Conservation (phyloP, 2,329 filamentous ascomycete genomes). For the Penicillium glabrum region DNA sequence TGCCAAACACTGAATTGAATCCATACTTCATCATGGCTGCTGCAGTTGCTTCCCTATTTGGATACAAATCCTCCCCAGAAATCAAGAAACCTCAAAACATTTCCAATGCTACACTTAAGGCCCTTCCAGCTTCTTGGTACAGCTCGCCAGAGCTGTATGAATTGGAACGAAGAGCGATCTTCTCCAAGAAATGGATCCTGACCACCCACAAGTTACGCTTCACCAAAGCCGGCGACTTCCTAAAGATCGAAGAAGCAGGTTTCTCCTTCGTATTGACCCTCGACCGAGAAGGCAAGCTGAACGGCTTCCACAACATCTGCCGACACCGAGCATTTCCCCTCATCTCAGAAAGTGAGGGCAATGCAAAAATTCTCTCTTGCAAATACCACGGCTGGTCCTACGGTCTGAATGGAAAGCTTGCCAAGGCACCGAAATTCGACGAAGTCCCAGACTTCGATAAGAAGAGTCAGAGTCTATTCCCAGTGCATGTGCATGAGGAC, state of each 20-base stretch:
- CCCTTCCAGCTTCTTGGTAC: constrained; percentile 18
- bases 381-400: constrained; percentile 63
- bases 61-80: constrained; percentile 8
- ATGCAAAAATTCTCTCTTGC: constrained; percentile 54
- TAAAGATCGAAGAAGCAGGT: constrained; percentile 56
- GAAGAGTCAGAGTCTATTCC: constrained; percentile 41
- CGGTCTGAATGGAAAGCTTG: constrained; percentile 55
- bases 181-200: constrained; percentile 19
- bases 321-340: constrained; percentile 60
- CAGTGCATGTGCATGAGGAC: constrained; percentile 56
- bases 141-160: constrained; percentile 15
- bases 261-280: constrained; percentile 47
- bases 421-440: constrained; percentile 59
- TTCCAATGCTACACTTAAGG: constrained; percentile 7
- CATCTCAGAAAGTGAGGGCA: constrained; percentile 50
- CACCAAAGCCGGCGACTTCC: constrained; percentile 54
- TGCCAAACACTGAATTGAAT: neutral
- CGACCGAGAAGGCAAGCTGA: constrained; percentile 53
- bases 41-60: constrained; percentile 15
- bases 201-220: constrained; percentile 38
- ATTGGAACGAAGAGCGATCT: constrained; percentile 17
- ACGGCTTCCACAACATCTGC: constrained; percentile 62
- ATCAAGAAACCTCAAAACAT: neutral
- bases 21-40: constrained; percentile 9
- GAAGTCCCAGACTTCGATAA: constrained; percentile 52